Evolutionary conservation across 176 grass and related monocot species (phyloP).

Genomic region (Bromus sterilis): DNA sequence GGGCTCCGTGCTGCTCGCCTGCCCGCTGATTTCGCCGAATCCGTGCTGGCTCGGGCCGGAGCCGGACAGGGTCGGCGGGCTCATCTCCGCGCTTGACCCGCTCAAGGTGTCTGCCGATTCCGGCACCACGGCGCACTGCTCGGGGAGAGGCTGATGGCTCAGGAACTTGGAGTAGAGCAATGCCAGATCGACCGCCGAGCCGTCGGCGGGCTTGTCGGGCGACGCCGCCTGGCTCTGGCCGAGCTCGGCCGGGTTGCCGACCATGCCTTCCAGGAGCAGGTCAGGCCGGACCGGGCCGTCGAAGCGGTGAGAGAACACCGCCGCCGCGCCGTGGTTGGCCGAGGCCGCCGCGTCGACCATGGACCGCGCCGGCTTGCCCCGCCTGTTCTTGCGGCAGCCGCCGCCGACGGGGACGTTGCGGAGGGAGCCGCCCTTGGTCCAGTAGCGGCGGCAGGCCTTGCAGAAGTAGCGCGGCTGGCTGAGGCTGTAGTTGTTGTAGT

Average conservation of each 20-base stretch:
- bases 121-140: neutral
- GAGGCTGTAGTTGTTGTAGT: conserved; percentile 98
- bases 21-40: neutral
- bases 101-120: conserved; percentile 18
- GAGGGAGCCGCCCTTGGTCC: conserved; percentile 87
- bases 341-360: neutral
- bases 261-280: conserved; percentile 54
- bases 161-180: conserved; percentile 64
- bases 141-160: conserved; percentile 4
- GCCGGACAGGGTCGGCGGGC: neutral
- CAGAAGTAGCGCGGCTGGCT: conserved; percentile 91
- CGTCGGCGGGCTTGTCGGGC: neutral
- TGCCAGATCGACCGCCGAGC: conserved; percentile 37
- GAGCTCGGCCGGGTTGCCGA: neutral
- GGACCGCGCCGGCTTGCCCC: conserved; percentile 33
- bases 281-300: conserved; percentile 53
- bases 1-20: conserved; percentile 11
- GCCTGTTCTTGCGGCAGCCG: conserved; percentile 70
- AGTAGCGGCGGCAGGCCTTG: conserved; percentile 85
- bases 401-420: conserved; percentile 84
- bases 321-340: neutral
- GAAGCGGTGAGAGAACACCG: conserved; percentile 12
- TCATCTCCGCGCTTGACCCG: neutral
- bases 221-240: neutral
- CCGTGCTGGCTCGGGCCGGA: neutral